Evolutionary conservation across 108 stramenopile species (phyloP), one percentile per base, ranked within the genome.

Genomic region (Skeletonema grethae): DNA sequence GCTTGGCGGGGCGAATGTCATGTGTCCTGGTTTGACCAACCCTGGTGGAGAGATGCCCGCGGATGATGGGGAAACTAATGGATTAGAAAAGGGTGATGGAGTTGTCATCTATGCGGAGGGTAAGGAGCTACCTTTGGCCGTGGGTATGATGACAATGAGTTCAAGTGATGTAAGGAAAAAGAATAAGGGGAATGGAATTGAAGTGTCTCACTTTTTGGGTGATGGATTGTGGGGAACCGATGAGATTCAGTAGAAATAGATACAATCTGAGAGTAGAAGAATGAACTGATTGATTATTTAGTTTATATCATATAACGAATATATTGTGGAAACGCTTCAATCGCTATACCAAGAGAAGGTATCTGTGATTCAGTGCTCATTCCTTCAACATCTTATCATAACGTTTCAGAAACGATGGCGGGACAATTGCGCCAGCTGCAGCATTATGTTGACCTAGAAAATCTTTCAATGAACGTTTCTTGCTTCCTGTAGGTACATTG

Each of bases 1-100:
- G 36, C 67, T 99, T 22, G 97, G 95, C 9, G 98, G 98, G n/a
- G 97, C 98, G 11, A 94, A 98, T 77, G 84, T 98, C 45, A 99
- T 98, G 98, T 97, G 97, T 75, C 97, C 97, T 13, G 98, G 98
- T 48, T 72, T 99, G 65, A 97, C 97, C 12, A 91, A 90, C 68
- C 75, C 76, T n/a, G 94, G 93, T 12, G 90, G 89, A 11, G 72
- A 82, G 38, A 90, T 98, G 88, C 88, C 89, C 9, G 70, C 77
- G 0, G 94, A 96, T 58, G 82, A 84, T 35, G 86, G 76, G 13
- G 63, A 93, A 48, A 86, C 81, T 30, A 86, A 89, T 11, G 93
- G 87, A 18, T 65, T 94, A 39, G 70, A 79, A 28, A 86, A 88
- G 63, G 90, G 92, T 16, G 87, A 84, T 69, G 85, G 86, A 5